Evolutionary conservation across 2,329 filamentous ascomycete species (phyloP).

Genomic region (Orbilia brochopaga): DNA sequence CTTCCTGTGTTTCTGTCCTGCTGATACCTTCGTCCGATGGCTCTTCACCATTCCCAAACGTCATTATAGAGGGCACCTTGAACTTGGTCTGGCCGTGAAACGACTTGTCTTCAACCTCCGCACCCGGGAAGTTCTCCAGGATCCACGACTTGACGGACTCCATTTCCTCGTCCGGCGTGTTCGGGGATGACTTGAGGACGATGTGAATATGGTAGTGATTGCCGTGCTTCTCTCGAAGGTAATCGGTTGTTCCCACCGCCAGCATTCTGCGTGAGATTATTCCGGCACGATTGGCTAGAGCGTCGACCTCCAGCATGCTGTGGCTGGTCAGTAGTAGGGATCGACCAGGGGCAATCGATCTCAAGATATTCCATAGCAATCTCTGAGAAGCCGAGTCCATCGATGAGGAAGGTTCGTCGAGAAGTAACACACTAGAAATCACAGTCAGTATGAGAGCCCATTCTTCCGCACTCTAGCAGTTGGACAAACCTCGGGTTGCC

Average conservation of each 20-base stretch:
- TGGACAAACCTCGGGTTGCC: constrained; percentile 29
- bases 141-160: constrained; percentile 71
- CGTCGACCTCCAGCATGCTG: constrained; percentile 93
- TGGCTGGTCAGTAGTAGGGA: constrained; percentile 88
- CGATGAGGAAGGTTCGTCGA: constrained; percentile 87
- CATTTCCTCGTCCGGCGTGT: constrained; percentile 74
- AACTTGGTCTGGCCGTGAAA: constrained; percentile 91
- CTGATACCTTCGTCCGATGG: constrained; percentile 51
- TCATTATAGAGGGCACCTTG: constrained; percentile 67
- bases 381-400: constrained; percentile 91
- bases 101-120: constrained; percentile 72
- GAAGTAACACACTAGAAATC: constrained; percentile 75
- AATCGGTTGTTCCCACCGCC: constrained; percentile 76
- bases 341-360: constrained; percentile 74
- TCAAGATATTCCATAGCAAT: constrained; percentile 88
- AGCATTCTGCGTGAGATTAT: constrained; percentile 88
- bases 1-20: constrained; percentile 33
- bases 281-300: constrained; percentile 79
- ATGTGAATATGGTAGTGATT: constrained; percentile 81
- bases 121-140: constrained; percentile 65
- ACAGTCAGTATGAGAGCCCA: background rate
- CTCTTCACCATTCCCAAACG: constrained; percentile 52
- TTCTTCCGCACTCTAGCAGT: background rate
- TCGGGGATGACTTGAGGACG: constrained; percentile 75
- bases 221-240: constrained; percentile 75